A percentile compares a stretch with the other conserved stretches of the same genome.
phyloP scores from a whole-genome alignment of 495 filamentous ascomycete species.

The Aspergillus ellipticus region DNA sequence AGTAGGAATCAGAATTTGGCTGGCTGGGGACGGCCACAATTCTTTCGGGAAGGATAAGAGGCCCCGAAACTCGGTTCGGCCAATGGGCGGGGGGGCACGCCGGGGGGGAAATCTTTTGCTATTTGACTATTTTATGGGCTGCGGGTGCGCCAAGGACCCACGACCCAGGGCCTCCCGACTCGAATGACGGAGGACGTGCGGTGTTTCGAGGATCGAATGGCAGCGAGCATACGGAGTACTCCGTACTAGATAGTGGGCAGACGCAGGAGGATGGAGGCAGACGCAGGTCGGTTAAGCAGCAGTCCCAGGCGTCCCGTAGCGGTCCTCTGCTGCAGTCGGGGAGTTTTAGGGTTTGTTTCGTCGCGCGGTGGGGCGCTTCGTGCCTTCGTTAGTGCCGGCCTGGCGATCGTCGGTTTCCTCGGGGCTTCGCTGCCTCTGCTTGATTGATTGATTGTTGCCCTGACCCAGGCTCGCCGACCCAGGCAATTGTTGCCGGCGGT shows the following conservation, averaged over 20 bases:
- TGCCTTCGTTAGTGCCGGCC: conserved; percentile 2
- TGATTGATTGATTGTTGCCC: not conserved
- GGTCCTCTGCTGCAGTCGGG: conserved; percentile 2
- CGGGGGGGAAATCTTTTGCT: too few relatives aligned
- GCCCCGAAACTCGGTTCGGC: not conserved
- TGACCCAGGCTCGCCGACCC: too few relatives aligned
- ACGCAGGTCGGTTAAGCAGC: not conserved
- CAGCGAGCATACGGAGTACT: not conserved
- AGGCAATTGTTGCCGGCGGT: too few relatives aligned
- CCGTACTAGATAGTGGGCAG: too few relatives aligned
- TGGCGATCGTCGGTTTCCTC: conserved; percentile 4
- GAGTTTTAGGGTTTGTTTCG: conserved; percentile 1
- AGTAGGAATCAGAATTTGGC: conserved; percentile 2
- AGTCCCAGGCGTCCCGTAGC: not conserved
- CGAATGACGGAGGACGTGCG: not conserved
- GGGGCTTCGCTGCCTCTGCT: conserved; percentile 4
- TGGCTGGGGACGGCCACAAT: not conserved
- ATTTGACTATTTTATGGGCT: not conserved
- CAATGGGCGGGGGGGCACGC: not conserved
- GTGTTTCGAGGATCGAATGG: not conserved
- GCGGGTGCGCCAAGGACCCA: not conserved
- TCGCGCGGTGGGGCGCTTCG: not conserved
- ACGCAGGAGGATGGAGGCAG: too few relatives aligned
- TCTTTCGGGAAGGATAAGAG: not conserved
- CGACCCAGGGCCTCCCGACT: not conserved